These are phyloP conservation scores for Colletotrichum filicis DNA, from an alignment of 2,329 filamentous ascomycete genomes.

Conservation along the genomic window DNA sequence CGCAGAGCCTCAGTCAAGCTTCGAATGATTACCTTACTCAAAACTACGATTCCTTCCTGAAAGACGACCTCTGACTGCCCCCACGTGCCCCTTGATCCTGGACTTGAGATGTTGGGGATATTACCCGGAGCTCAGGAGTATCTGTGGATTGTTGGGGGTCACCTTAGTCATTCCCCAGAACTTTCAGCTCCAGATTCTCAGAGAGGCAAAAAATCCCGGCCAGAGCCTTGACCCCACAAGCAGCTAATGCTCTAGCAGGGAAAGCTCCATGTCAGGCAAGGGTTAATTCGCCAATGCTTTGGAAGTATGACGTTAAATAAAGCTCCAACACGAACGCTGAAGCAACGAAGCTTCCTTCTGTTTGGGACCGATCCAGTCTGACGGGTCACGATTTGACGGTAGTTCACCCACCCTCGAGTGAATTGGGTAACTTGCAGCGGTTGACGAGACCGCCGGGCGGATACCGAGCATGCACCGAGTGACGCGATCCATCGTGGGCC, in stretches of 20 bases:
- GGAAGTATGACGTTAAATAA: background rate
- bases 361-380: background rate
- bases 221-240: background rate
- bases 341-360: background rate
- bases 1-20: constrained; percentile 45
- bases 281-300: background rate
- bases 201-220: background rate
- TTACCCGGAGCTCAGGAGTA: constrained; percentile 52
- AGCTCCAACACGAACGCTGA: background rate
- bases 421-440: background rate
- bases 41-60: constrained; percentile 79
- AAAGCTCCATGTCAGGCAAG: background rate
- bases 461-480: constrained; percentile 1
- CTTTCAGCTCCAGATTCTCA: background rate
- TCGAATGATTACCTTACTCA: constrained; percentile 53
- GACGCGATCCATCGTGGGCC: background rate
- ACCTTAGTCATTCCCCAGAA: background rate
- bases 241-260: background rate
- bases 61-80: constrained; percentile 81
- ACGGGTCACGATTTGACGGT: background rate
- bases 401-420: background rate
- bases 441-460: background rate
- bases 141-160: background rate
- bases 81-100: constrained; percentile 70
- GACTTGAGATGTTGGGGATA: constrained; percentile 81